Evolutionary conservation across 345 rosid genomes (phyloP).

Genomic region (Hibiscus mutabilis): DNA sequence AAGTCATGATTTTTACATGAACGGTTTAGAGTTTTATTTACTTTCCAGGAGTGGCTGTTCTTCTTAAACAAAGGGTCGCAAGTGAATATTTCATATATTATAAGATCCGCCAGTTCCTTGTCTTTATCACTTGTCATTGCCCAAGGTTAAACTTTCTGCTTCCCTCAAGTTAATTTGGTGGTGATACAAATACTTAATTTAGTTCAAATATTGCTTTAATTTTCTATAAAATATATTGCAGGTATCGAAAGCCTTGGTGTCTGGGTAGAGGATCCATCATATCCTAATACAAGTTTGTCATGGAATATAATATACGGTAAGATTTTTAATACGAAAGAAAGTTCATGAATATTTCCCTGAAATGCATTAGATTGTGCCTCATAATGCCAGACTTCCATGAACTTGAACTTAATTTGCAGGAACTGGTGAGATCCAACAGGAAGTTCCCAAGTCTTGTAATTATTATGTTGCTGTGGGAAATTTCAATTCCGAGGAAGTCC

Average conservation of each 20-base stretch:
- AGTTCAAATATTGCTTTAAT: background rate
- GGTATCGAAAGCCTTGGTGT: conserved; percentile 38
- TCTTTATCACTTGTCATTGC: conserved; percentile 51
- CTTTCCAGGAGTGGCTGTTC: conserved; percentile 48
- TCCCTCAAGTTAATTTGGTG: background rate
- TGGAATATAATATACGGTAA: conserved; percentile 50
- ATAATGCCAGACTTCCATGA: background rate
- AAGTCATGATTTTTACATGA: too few species aligned
- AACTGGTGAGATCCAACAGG: conserved; percentile 42
- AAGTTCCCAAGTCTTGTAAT: conserved; percentile 25
- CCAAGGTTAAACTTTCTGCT: conserved; percentile 28
- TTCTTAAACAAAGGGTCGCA: conserved; percentile 48
- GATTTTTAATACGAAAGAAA: background rate
- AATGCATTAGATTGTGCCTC: too few species aligned
- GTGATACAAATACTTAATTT: background rate
- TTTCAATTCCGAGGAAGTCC: conserved; percentile 40
- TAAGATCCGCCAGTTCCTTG: conserved; percentile 28
- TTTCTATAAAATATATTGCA: conserved; percentile 15
- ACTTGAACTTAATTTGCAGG: conserved; percentile 25
- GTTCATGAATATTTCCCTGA: background rate
- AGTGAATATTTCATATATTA: conserved; percentile 34
- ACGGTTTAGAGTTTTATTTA: background rate
- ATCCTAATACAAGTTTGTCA: conserved; percentile 49
- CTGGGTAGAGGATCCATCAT: conserved; percentile 56
- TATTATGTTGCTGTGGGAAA: conserved; percentile 51